Conservation (phyloP, 2,329 filamentous ascomycete genomes). For the Penicillium griseofulvum region DNA sequence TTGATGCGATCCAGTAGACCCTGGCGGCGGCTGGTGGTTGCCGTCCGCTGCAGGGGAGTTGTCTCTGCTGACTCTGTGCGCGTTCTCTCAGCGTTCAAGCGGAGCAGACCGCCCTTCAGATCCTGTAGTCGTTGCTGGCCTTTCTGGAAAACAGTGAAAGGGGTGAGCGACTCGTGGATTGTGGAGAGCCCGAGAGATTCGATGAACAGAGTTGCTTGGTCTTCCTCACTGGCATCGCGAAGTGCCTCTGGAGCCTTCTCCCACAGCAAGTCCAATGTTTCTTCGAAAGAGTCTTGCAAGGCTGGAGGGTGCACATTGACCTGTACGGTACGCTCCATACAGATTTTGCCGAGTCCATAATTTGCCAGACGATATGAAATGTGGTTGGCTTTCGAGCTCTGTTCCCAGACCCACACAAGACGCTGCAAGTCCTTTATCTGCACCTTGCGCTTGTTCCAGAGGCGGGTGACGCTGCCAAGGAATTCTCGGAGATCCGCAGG, state of each 20-base stretch:
- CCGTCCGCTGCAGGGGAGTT: slow-evolving; percentile 26
- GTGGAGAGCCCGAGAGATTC: slow-evolving; percentile 32
- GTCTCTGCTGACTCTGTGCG: slow-evolving; percentile 21
- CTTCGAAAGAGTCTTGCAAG: slow-evolving; percentile 52
- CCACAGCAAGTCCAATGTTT: slow-evolving; percentile 37
- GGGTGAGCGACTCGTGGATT: slow-evolving; percentile 39
- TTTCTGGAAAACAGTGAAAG: slow-evolving; percentile 36
- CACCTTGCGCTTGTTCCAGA: slow-evolving; percentile 71
- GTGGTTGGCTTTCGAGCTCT: slow-evolving; percentile 21
- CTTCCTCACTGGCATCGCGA: slow-evolving; percentile 30
- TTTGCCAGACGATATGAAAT: slow-evolving; percentile 40
- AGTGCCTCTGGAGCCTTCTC: slow-evolving; percentile 38
- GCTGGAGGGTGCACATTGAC: slow-evolving; percentile 39
- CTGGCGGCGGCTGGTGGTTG: slow-evolving; percentile 46
- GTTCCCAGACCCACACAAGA: slow-evolving; percentile 62
- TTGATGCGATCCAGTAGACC: slow-evolving; percentile 74
- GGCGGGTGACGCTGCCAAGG: slow-evolving; percentile 60
- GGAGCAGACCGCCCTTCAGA: slow-evolving; percentile 40
- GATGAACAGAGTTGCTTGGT: slow-evolving; percentile 34
- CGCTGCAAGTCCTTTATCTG: slow-evolving; percentile 64
- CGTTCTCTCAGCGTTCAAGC: slow-evolving; percentile 35
- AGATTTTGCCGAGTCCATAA: slow-evolving; percentile 42
- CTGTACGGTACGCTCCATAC: slow-evolving; percentile 33
- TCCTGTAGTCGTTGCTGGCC: slow-evolving; percentile 43
- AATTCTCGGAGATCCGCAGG: slow-evolving; percentile 64